A percentile compares a stretch with the other conserved stretches of the same genome.
Conservation (phyloP, 164 flowering plant genomes). For the Brasenia schreberi region DNA sequence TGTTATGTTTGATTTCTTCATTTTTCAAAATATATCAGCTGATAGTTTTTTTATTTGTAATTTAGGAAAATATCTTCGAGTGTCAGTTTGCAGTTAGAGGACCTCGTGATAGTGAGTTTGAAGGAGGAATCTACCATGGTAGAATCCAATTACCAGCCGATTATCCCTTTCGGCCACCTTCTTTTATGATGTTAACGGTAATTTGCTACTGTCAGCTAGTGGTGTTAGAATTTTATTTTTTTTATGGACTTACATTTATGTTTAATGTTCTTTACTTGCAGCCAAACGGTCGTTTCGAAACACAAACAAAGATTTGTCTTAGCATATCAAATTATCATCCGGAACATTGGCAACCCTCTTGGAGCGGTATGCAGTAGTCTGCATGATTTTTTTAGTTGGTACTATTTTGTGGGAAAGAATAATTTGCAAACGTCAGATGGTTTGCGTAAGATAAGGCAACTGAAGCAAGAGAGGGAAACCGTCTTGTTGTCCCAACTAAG, state of each 20-base stretch:
- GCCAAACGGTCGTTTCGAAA: conserved; percentile 98
- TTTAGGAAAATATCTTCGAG: conserved; percentile 93
- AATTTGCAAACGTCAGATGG: too few relatives aligned
- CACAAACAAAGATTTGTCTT: conserved; percentile 91
- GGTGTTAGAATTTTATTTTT: background rate
- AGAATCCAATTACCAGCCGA: conserved; percentile 87
- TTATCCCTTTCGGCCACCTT: conserved; percentile 92
- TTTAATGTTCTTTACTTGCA: conserved; percentile 15
- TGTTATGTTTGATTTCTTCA: background rate
- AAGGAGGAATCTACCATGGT: conserved; percentile 97
- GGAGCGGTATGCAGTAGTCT: conserved; percentile 64
- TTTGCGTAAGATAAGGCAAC: too few relatives aligned
- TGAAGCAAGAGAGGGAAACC: too few relatives aligned
- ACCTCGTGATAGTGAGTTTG: conserved; percentile 79
- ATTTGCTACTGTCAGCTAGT: background rate
- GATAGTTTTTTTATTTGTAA: background rate
- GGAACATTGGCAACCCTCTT: conserved; percentile 99
- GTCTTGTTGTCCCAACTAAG: too few relatives aligned
- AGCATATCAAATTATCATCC: conserved; percentile 98
- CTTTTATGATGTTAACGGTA: conserved; percentile 91
- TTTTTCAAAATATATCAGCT: background rate
- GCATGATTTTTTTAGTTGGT: background rate
- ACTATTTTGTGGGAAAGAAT: too few relatives aligned
- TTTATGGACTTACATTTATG: background rate
- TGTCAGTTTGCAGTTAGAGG: conserved; percentile 98